Base-by-base conservation (phyloP, 2,329 filamentous ascomycete species). In the Fusarium musae region DNA sequence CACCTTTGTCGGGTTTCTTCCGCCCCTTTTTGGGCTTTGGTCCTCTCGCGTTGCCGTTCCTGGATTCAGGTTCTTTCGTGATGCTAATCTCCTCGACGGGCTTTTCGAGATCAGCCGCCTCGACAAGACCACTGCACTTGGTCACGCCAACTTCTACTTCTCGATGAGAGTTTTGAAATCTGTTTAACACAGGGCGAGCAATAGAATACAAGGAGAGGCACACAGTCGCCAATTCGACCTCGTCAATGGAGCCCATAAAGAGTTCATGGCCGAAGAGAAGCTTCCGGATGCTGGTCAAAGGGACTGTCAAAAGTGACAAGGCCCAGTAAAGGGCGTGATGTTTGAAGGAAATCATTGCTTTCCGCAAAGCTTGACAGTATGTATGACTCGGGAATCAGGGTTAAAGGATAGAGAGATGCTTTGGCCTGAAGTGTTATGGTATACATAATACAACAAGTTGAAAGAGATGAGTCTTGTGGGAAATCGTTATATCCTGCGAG, bases 281-380 rank as follows among this genome's bases (percentile, higher is more conserved):
- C 13, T 50, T 59, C 37, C 67, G 68, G 12, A 71, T 19, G 10
- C 54, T 19, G 16, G 43, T 13, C 15, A 62, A 30, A 21, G 59
- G 59, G 11, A 74, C 23, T 4, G 74, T 65, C n/a, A 57, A 42
- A 26, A 70, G 21, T 4, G 75, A 74, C 15, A 77, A 7, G 10
- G 17, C 49, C 75, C 75, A 77, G 56, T 69, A 67, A 42, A 75
- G 43, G 36, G 62, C 9, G 52, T 77, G 74, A 30, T 72, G 10
- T 21, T 57, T 63, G 21, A 60, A 26, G 12, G 73, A 77, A 12
- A 77, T 50, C 75, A 77, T 77, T 17, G 43, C 39, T 43, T 21
- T 47, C 23, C 32, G 15, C 30, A 34, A 43, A 26, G 28, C 28
- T 34, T 36, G 28, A 11, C 28, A 15, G 42, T 59, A 52, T 9